phyloP scores from a whole-genome alignment of 2,329 filamentous ascomycete genomes.

The Arthrobotrys entomopaga region DNA sequence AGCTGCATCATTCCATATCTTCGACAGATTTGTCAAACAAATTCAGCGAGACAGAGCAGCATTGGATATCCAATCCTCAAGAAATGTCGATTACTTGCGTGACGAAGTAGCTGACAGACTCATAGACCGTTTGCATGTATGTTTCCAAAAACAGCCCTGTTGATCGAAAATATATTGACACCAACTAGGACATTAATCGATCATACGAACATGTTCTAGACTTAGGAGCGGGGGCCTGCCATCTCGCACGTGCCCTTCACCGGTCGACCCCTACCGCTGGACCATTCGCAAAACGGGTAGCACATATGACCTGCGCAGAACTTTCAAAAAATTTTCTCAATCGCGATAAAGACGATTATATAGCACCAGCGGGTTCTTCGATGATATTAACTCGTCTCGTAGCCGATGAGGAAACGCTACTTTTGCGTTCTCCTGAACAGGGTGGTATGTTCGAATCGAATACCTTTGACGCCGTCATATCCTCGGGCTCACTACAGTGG shows the following conservation, averaged over 20 bases:
- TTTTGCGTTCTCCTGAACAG: constrained; percentile 62
- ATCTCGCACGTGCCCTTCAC: constrained; percentile 83
- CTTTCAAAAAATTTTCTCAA: constrained; percentile 80
- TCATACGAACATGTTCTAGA: constrained; percentile 86
- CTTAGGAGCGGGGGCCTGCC: constrained; percentile 94
- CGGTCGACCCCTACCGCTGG: constrained; percentile 69
- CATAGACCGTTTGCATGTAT: constrained; percentile 83
- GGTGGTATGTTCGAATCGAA: constrained; percentile 73
- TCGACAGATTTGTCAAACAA: constrained; percentile 88
- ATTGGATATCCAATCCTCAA: constrained; percentile 73
- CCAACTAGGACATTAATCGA: constrained; percentile 83
- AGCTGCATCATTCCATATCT: constrained; percentile 77
- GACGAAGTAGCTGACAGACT: constrained; percentile 88
- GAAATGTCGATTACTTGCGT: constrained; percentile 89
- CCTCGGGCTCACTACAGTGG: constrained; percentile 92
- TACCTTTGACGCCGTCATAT: constrained; percentile 89
- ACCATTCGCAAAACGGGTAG: constrained; percentile 76
- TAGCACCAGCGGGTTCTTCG: constrained; percentile 76
- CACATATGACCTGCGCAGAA: constrained; percentile 81
- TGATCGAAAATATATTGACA: too few species aligned
- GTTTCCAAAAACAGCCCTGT: constrained; percentile 27
- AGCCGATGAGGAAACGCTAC: constrained; percentile 72
- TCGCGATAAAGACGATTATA: constrained; percentile 70
- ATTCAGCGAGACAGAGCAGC: constrained; percentile 90
- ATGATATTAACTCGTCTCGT: constrained; percentile 77